Base-by-base conservation (phyloP, 2,329 filamentous ascomycete genomes). In the Aspergillus pseudonomiae region DNA sequence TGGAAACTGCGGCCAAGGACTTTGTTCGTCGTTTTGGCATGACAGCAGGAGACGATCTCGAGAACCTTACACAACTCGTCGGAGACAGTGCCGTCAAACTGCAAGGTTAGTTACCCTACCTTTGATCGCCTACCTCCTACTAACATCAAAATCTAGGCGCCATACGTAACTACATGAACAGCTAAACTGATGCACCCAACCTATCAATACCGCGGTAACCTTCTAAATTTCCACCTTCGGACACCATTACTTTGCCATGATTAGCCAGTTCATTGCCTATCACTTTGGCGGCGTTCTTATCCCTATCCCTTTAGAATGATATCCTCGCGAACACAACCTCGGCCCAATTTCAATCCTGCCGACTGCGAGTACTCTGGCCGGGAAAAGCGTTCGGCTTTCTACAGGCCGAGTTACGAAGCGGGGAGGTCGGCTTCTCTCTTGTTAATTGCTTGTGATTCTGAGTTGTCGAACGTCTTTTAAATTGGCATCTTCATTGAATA, bases 1-100 rank as follows among this genome's bases (percentile, higher is more conserved):
- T 99, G 63, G 95, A 99, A 81, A 86, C 83, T n/a, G 93, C 93
- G 0, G 95, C 95, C 64, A 97, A 95, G 82, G 95, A 99, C 79
- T 96, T 98, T 80, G 89, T 98, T 36, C 89, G 95, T 74, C 93
- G 92, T 75, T 97, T 98, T 75, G 95, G 95, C 57, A 91, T 97
- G 71, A 98, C 94, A 4, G 94, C 95, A 28, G 94, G 93, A 62
- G 95, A 99, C 75, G 95, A 99, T 78, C 81, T 99, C 61, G 95
- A 99, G 78, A 97, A 97, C 78, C 79, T 98, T 71, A 91, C 89
- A 28, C 88, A 89, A 70, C 85, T 93, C 67, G 82, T 97, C 5
- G 95, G 94, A 34, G 93, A 97, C 73, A 94, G 93, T 48, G 93
- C 93, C 16, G 88, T 85, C 54, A 91, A 89, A 79, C 83, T 98